phyloP scores from a whole-genome alignment of 2,329 filamentous ascomycete genomes.

The Dichotomopilus funicola region DNA sequence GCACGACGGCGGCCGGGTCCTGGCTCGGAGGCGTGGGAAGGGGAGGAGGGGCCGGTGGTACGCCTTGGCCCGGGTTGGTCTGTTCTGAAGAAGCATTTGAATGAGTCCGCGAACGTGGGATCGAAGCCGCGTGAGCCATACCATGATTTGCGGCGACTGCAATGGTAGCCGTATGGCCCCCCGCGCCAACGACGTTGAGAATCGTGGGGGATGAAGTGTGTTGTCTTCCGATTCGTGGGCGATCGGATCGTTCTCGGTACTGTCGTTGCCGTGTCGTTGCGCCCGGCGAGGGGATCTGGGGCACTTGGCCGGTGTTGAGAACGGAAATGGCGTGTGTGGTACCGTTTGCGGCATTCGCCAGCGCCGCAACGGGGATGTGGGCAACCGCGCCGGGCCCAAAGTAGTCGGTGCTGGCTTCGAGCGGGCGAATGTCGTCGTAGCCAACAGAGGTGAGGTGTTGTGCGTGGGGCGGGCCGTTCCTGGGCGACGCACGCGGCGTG shows the following conservation, averaged over 20 bases:
- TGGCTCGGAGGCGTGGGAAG: constrained; percentile 48
- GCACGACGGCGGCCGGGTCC: constrained; percentile 27
- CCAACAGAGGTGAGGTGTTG: constrained; percentile 41
- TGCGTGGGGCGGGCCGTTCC: constrained; percentile 41
- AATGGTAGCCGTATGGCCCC: constrained; percentile 23
- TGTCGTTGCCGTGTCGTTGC: constrained; percentile 42
- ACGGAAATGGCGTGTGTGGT: constrained; percentile 58
- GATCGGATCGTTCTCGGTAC: constrained; percentile 49
- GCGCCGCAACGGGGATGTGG: constrained; percentile 34
- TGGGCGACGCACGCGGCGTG: constrained; percentile 75
- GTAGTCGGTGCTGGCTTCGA: constrained; percentile 70
- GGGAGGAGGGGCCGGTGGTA: constrained; percentile 42
- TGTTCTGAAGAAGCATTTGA: constrained; percentile 52
- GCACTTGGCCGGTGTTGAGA: constrained; percentile 71
- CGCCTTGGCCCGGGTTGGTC: constrained; percentile 25
- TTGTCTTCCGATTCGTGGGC: constrained; percentile 60
- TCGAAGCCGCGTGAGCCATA: constrained; percentile 34
- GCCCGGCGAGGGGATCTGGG: constrained; percentile 76
- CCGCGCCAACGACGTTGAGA: constrained; percentile 49
- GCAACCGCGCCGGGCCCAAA: constrained; percentile 59
- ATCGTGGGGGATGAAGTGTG: constrained; percentile 78
- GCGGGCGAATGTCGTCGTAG: constrained; percentile 59
- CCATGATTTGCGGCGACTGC: constrained; percentile 25
- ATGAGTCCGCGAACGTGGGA: constrained; percentile 50
- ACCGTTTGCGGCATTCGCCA: constrained; percentile 30